Conservation (phyloP, 2,329 filamentous ascomycete species). For the Orbilia blumenaviensis region DNA sequence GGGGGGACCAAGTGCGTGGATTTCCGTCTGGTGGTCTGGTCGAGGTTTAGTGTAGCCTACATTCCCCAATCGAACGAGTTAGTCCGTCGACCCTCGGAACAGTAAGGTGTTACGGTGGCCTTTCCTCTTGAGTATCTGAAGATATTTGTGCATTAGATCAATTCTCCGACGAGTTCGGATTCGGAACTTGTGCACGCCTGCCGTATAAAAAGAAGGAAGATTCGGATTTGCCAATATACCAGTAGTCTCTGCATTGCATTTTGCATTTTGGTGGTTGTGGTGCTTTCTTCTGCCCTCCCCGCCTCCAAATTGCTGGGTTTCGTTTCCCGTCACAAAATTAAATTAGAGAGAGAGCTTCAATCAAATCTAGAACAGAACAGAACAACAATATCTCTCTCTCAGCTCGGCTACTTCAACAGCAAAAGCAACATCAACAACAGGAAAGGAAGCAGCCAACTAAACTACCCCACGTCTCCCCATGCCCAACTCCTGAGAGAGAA, state of each 20-base stretch:
- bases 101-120: slow-evolving; percentile 35
- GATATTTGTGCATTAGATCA: slow-evolving; percentile 26
- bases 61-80: slow-evolving; percentile 45
- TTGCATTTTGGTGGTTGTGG: background rate
- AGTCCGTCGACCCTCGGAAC: slow-evolving; percentile 46
- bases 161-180: slow-evolving; percentile 16
- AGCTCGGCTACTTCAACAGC: background rate
- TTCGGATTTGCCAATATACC: no score
- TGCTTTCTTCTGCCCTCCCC: background rate
- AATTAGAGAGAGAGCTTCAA: background rate
- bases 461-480: background rate
- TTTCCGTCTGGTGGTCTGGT: slow-evolving; percentile 22
- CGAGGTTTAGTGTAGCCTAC: slow-evolving; percentile 42
- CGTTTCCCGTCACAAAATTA: background rate
- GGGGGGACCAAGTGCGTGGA: slow-evolving; percentile 39
- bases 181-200: background rate
- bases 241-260: no score
- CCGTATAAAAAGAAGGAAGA: slow-evolving; percentile 2
- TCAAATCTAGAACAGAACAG: no score
- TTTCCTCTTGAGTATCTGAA: slow-evolving; percentile 33
- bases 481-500: background rate
- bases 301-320: background rate
- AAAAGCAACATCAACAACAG: background rate
- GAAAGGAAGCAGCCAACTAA: background rate
- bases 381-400: no score